These are phyloP conservation scores for Rhodotorula toruloides DNA, from an alignment of 768 basidiomycete species.

Conservation along the genomic window DNA sequence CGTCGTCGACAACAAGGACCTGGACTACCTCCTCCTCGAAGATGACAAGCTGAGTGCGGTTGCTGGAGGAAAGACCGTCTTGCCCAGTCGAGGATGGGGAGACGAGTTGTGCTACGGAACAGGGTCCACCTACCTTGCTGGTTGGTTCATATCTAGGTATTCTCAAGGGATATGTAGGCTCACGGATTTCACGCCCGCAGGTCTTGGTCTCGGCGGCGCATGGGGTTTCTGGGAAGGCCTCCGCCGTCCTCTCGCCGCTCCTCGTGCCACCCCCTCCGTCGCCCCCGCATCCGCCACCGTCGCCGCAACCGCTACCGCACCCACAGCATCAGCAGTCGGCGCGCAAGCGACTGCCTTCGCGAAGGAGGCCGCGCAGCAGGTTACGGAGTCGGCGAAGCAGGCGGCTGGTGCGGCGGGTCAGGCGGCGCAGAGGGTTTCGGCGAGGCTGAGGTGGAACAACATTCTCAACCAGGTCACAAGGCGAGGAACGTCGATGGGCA, in stretches of 20 bases:
- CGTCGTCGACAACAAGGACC: conserved; percentile 66
- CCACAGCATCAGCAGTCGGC: conserved; percentile 37
- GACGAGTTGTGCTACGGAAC: conserved; percentile 99
- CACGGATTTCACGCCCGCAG: no score
- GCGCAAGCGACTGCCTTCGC: conserved; percentile 28
- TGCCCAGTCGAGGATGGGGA: conserved; percentile 95
- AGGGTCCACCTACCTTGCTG: conserved; percentile 95
- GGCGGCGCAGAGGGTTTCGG: conserved; percentile 15
- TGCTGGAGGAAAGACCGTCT: conserved; percentile 81
- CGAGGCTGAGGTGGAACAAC: conserved; percentile 80
- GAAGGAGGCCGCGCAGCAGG: conserved; percentile 26
- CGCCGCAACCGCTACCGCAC: conserved; percentile 15
- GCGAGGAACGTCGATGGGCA: conserved; percentile 95
- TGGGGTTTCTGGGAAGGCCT: conserved; percentile 97
- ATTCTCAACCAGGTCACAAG: conserved; percentile 92
- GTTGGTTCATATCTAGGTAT: conserved; percentile 57
- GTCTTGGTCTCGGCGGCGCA: conserved; percentile 85
- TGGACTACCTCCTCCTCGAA: conserved; percentile 91
- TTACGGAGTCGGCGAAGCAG: conserved; percentile 1
- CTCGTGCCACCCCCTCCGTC: conserved; percentile 13
- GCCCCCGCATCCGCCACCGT: conserved; percentile 1
- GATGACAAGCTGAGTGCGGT: conserved; percentile 91
- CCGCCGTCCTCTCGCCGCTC: conserved; percentile 56
- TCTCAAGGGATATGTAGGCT: no score
- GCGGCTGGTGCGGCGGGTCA: conserved; percentile 5